Evolutionary conservation across 345 rosid genomes (phyloP).

Genomic region (Rhodomyrtus tomentosa): DNA sequence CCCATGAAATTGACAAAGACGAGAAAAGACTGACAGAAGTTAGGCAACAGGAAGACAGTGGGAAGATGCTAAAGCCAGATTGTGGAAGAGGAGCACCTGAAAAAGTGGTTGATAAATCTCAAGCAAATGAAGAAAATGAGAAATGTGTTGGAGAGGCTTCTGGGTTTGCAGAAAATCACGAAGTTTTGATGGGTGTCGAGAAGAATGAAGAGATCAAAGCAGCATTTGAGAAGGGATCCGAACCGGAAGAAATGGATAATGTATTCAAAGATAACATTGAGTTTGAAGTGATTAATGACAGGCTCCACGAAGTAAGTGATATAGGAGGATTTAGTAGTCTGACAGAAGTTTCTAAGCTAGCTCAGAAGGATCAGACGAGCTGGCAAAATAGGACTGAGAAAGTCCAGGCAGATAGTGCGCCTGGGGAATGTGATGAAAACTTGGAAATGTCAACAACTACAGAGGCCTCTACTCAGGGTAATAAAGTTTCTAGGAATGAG

Average conservation of each 20-base stretch:
- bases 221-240: slow-evolving; percentile 11
- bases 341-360: slow-evolving; percentile 4
- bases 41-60: slow-evolving; percentile 25
- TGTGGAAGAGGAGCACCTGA: slow-evolving; percentile 33
- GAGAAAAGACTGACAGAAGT: slow-evolving; percentile 27
- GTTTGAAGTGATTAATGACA: slow-evolving; percentile 7
- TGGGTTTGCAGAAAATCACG: slow-evolving; percentile 34
- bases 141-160: slow-evolving; percentile 19
- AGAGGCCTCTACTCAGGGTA: slow-evolving; percentile 14
- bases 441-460: slow-evolving; percentile 8
- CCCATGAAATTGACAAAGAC: slow-evolving; percentile 19
- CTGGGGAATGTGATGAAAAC: neutral
- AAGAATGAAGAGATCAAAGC: slow-evolving; percentile 27
- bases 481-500: slow-evolving; percentile 7
- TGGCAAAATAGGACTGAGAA: slow-evolving; percentile 9
- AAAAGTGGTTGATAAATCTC: slow-evolving; percentile 18
- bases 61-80: slow-evolving; percentile 5
- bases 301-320: slow-evolving; percentile 21
- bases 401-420: slow-evolving; percentile 4
- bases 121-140: slow-evolving; percentile 21
- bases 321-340: slow-evolving; percentile 19
- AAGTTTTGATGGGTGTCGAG: slow-evolving; percentile 16
- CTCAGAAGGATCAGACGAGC: slow-evolving; percentile 11
- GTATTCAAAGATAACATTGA: slow-evolving; percentile 10
- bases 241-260: slow-evolving; percentile 25